Conservation (phyloP, 2,329 filamentous ascomycete species). For the Penicillium griseofulvum region DNA sequence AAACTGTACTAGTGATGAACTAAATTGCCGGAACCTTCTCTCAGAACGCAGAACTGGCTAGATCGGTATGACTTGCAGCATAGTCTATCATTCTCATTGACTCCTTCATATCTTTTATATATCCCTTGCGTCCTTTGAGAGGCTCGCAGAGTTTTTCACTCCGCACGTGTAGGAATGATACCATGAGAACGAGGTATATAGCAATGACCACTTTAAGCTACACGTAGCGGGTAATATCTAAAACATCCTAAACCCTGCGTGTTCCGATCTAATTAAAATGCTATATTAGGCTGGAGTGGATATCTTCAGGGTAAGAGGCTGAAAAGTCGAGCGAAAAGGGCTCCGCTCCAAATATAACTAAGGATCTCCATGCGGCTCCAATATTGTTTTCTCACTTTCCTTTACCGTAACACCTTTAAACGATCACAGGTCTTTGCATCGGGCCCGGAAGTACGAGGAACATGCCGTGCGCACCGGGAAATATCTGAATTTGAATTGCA, state of each 20-base stretch:
- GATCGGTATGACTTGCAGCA: constrained; percentile 25
- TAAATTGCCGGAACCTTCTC: constrained; percentile 1
- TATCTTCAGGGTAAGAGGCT: background rate
- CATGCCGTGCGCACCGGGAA: background rate
- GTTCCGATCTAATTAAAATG: background rate
- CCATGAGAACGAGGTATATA: background rate
- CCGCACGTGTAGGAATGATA: constrained; percentile 12
- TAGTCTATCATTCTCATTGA: constrained; percentile 15
- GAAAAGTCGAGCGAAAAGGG: background rate
- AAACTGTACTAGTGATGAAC: background rate
- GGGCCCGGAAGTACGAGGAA: background rate
- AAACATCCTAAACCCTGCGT: background rate
- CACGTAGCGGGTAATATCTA: background rate
- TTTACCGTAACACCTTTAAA: background rate
- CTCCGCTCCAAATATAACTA: background rate
- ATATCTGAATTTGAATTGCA: constrained; percentile 3
- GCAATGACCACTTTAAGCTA: background rate
- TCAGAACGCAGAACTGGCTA: constrained; percentile 1
- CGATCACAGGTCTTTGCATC: background rate
- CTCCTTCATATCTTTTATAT: constrained; percentile 1
- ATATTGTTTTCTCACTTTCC: background rate
- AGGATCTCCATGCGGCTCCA: constrained; percentile 7
- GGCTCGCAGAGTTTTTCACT: background rate
- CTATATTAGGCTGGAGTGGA: background rate
- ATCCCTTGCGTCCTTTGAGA: constrained; percentile 20